Conservation (phyloP, 2,329 filamentous ascomycete genomes). For the Aureobasidium sp. region DNA sequence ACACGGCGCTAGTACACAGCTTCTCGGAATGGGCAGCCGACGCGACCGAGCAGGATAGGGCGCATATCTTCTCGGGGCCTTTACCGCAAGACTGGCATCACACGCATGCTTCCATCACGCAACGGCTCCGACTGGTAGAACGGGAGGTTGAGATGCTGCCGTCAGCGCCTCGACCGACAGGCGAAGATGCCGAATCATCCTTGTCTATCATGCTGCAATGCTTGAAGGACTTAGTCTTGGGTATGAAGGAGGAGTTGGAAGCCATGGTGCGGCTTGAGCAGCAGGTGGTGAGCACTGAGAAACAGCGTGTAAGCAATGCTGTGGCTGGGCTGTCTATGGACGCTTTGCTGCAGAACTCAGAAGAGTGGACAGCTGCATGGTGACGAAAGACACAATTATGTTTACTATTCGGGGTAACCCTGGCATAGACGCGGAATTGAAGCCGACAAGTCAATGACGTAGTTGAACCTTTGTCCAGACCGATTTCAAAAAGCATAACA, state of each 20-base stretch:
- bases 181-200: background rate
- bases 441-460: conserved; percentile 12
- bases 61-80: conserved; percentile 4
- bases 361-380: conserved; percentile 11
- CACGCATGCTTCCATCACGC: conserved; percentile 8
- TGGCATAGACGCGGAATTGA: background rate
- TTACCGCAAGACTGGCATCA: conserved; percentile 11
- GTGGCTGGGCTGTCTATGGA: conserved; percentile 35
- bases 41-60: conserved; percentile 14
- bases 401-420: background rate
- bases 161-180: background rate
- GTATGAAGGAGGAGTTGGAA: conserved; percentile 12
- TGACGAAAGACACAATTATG: background rate
- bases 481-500: background rate
- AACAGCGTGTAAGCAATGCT: conserved; percentile 4
- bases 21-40: conserved; percentile 54
- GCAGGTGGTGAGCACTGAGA: conserved; percentile 10
- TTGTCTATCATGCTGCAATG: background rate
- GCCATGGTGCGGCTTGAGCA: conserved; percentile 10
- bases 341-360: background rate
- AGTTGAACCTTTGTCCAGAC: background rate
- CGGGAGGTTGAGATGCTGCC: conserved; percentile 15
- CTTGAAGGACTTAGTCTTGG: background rate
- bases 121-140: conserved; percentile 12
- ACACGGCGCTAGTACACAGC: conserved; percentile 46